Base-by-base conservation (phyloP, 352 stramenopile species). In the Elongisporangium anandrum region DNA sequence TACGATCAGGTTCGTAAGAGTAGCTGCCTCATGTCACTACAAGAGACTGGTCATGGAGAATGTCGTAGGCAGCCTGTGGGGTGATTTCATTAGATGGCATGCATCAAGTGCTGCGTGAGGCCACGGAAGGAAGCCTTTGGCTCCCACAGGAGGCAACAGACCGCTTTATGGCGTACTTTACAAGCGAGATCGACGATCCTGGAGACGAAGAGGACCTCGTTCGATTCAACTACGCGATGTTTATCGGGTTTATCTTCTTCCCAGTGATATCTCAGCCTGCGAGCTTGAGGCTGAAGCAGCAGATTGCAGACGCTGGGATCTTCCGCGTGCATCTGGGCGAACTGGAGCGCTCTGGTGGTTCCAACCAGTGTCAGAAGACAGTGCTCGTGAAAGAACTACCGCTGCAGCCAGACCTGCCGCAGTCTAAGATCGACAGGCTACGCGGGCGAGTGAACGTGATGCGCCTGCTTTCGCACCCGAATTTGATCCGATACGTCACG, bases 171-270 rank as follows among this genome's bases (percentile, higher is more conserved):
- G 29, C 9, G 29, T 41, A 41, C 29, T 41, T 41, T 8, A 41
- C 29, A 41, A 15, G 29, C 29, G 29, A 41, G 29, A 4, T 15
- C 4, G 29, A 41, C 29, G 5, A 41, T 13, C 13, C 29, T 15
- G 29, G 9, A 13, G 29, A 15, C 29, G 5, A 41, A 9, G 9
- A 4, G 29, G 29, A 1, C 2, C 4, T 8, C 29, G 13, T 15
- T 41, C 29, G 29, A 41, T 80, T 80, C 52, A 61, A 83, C 60
- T 89, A 87, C 21, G 22, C 29, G 1, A 20, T 77, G 16, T 83
- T 89, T 50, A 54, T 86, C 10, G 67, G 80, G 51, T 81, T 83
- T 19, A n/a, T 87, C 2, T 83, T 87, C 50, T 85, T 80, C 60
- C 79, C 77, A 2, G 52, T 80, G 4, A 68, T 59, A n/a, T 48